Percentiles rank a stretch among this genome's conserved stretches.
phyloP scores from a whole-genome alignment of 148 eudicot species.

The Agrostemma githago region DNA sequence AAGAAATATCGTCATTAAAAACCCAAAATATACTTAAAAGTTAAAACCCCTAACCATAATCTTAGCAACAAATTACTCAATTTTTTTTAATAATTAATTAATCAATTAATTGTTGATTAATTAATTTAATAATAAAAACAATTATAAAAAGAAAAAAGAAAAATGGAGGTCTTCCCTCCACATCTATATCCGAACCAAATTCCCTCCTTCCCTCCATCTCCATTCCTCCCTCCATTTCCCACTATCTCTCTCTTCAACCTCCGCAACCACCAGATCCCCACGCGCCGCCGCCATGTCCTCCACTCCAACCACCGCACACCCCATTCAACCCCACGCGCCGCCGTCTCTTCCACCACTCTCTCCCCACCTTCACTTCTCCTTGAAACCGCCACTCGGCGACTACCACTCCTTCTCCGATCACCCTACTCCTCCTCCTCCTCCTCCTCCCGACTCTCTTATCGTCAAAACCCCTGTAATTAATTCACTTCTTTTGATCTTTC shows the following conservation, averaged over 20 bases:
- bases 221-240: neutral
- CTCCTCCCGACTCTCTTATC: slow-evolving; percentile 41
- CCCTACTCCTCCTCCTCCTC: slow-evolving; percentile 13
- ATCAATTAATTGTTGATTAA: too few relatives aligned
- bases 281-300: slow-evolving; percentile 19
- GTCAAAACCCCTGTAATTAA: slow-evolving; percentile 61
- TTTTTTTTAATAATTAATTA: too few relatives aligned
- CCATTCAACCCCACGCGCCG: slow-evolving; percentile 16
- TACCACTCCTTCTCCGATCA: slow-evolving; percentile 58
- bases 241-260: neutral
- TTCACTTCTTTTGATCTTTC: neutral
- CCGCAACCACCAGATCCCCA: slow-evolving; percentile 9
- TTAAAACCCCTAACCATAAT: too few relatives aligned
- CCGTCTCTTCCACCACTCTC: neutral
- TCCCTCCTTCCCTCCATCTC: slow-evolving; percentile 13
- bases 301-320: neutral
- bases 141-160: neutral
- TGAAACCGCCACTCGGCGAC: slow-evolving; percentile 70
- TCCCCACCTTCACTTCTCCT: slow-evolving; percentile 17
- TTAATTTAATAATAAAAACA: neutral
- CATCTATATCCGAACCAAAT: slow-evolving; percentile 16
- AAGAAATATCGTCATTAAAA: too few relatives aligned
- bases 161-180: slow-evolving; percentile 10
- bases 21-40: too few relatives aligned
- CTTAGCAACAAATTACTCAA: too few relatives aligned